phyloP scores from a whole-genome alignment of 2,329 filamentous ascomycete species.

The Setomelanomma holmii region DNA sequence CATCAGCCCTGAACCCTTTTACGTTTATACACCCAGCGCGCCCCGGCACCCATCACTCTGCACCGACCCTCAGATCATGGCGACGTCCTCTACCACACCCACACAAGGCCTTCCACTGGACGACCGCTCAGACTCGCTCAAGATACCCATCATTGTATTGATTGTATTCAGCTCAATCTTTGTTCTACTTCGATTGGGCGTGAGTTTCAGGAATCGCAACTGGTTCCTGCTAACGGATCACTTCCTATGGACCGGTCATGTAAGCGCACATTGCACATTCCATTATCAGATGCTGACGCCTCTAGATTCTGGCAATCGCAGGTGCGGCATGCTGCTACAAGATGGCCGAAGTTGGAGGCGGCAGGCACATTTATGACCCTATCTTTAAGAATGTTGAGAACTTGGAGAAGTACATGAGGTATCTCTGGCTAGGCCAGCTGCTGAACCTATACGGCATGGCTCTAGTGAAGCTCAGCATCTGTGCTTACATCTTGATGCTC shows the following conservation, averaged over 20 bases:
- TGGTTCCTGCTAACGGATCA: slow-evolving; percentile 33
- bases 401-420: slow-evolving; percentile 23
- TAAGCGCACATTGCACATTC: slow-evolving; percentile 5
- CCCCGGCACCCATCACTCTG: background rate
- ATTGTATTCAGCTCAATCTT: slow-evolving; percentile 32
- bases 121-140: slow-evolving; percentile 29
- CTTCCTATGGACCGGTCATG: slow-evolving; percentile 31
- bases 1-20: background rate
- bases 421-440: slow-evolving; percentile 31
- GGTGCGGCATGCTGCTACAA: slow-evolving; percentile 28
- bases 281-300: slow-evolving; percentile 2
- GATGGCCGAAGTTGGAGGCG: slow-evolving; percentile 25
- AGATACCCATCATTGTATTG: slow-evolving; percentile 28
- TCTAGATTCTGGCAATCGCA: slow-evolving; percentile 27
- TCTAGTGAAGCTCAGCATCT: slow-evolving; percentile 36
- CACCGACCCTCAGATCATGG: slow-evolving; percentile 18
- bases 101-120: slow-evolving; percentile 24
- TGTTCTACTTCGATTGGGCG: slow-evolving; percentile 23
- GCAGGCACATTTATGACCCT: slow-evolving; percentile 35
- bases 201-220: slow-evolving; percentile 30
- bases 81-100: slow-evolving; percentile 5
- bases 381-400: slow-evolving; percentile 22
- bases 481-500: slow-evolving; percentile 35
- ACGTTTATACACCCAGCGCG: background rate
- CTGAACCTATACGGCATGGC: slow-evolving; percentile 38